These are phyloP conservation scores for Hypoxylon cercidicola DNA, from an alignment of 495 filamentous ascomycete genomes.

Conservation along the genomic window DNA sequence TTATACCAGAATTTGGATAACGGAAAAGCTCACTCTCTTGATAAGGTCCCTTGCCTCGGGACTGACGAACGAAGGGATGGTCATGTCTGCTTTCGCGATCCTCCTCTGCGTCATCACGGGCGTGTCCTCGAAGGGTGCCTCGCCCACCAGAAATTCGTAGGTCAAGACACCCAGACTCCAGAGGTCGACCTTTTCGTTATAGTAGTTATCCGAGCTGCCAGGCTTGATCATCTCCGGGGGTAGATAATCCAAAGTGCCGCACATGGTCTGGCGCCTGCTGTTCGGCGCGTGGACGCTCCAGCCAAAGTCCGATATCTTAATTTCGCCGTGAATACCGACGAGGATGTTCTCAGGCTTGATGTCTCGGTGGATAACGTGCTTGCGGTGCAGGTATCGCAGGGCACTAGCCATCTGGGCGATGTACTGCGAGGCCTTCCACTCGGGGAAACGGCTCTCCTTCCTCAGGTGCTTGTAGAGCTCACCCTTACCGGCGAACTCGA, in stretches of 20 bases:
- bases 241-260: constrained; percentile 95
- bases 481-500: constrained; percentile 94
- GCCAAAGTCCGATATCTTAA: constrained; percentile 98
- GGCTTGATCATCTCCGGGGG: constrained; percentile 96
- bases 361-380: constrained; percentile 98
- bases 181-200: constrained; percentile 94
- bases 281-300: constrained; percentile 99
- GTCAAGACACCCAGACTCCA: constrained; percentile 96
- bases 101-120: constrained; percentile 93
- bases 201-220: constrained; percentile 81
- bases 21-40: constrained; percentile 71
- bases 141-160: constrained; percentile 95
- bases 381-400: constrained; percentile 90
- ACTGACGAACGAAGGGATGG: constrained; percentile 88
- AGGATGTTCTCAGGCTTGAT: constrained; percentile 99
- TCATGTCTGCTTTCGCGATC: constrained; percentile 92
- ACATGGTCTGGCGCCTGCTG: constrained; percentile 93
- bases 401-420: constrained; percentile 99
- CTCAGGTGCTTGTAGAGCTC: constrained; percentile 97
- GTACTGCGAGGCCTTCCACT: constrained; percentile 96
- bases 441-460: constrained; percentile 86
- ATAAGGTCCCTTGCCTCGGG: constrained; percentile 93
- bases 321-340: constrained; percentile 95
- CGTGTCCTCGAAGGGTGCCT: constrained; percentile 96
- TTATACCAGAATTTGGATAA: not conserved